Conservation (phyloP, 2,329 filamentous ascomycete species). For the Periglandula ipomoeae region DNA sequence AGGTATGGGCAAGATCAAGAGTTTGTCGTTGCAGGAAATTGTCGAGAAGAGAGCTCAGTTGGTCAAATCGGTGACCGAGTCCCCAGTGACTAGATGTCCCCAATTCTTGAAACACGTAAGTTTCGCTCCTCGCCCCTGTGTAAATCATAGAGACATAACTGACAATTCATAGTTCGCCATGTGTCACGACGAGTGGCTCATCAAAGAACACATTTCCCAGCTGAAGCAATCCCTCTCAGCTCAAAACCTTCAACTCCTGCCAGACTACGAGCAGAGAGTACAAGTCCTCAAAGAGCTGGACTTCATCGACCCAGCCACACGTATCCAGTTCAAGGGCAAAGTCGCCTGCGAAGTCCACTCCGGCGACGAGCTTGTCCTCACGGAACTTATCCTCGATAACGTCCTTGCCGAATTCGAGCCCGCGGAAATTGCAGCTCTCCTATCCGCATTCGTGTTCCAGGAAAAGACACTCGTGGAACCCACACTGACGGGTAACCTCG, state of each 20-base stretch:
- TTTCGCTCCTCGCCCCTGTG: slow-evolving; percentile 13
- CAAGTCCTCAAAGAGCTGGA: slow-evolving; percentile 83
- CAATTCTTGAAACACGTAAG: slow-evolving; percentile 81
- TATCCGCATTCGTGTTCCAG: slow-evolving; percentile 95
- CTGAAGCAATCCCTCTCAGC: slow-evolving; percentile 86
- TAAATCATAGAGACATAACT: background rate
- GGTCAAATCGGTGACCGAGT: slow-evolving; percentile 52
- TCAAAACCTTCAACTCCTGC: slow-evolving; percentile 89
- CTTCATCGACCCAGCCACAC: slow-evolving; percentile 79
- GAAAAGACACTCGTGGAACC: slow-evolving; percentile 85
- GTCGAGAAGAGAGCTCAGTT: slow-evolving; percentile 61
- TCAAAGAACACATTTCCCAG: slow-evolving; percentile 85
- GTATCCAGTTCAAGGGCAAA: slow-evolving; percentile 94
- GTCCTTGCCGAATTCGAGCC: slow-evolving; percentile 91
- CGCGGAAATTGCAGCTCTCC: slow-evolving; percentile 87
- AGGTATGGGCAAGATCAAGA: slow-evolving; percentile 73
- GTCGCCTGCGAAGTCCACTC: slow-evolving; percentile 98
- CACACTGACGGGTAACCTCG: slow-evolving; percentile 70
- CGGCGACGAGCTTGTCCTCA: slow-evolving; percentile 90
- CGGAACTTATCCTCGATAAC: slow-evolving; percentile 93
- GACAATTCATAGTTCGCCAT: slow-evolving; percentile 65
- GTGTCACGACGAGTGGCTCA: slow-evolving; percentile 93
- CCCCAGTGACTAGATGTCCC: slow-evolving; percentile 60
- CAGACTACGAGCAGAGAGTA: slow-evolving; percentile 93
- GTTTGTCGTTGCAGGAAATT: slow-evolving; percentile 70